These are phyloP conservation scores for Rhododendron ovatum DNA, from an alignment of 148 eudicot species.

Conservation along the genomic window DNA sequence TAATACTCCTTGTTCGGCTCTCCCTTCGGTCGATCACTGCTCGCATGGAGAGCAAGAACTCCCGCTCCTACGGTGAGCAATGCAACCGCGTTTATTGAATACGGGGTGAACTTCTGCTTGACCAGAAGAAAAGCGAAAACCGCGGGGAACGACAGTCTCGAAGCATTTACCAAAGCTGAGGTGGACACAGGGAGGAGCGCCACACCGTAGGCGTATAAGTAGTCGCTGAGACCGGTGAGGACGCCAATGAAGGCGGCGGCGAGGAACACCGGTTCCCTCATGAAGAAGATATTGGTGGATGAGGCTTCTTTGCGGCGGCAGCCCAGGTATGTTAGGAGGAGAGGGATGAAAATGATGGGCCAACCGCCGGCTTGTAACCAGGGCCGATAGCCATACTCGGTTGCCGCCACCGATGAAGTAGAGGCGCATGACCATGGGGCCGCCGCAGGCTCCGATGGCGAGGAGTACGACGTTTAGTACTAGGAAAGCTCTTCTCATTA, in stretches of 20 bases:
- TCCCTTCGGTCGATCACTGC: conserved; percentile 39
- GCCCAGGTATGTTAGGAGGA: conserved; percentile 23
- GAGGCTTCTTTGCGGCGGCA: conserved; percentile 12
- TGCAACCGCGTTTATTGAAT: conserved; percentile 49
- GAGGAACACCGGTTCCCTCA: conserved; percentile 16
- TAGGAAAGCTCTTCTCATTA: not conserved
- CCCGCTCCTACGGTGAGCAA: conserved; percentile 52
- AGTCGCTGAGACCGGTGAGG: conserved; percentile 52
- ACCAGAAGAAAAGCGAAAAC: conserved; percentile 52
- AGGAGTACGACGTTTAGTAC: not conserved
- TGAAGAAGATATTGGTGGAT: conserved; percentile 23
- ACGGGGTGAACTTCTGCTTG: conserved; percentile 52
- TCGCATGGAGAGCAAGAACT: conserved; percentile 48
- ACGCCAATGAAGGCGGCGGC: conserved; percentile 28
- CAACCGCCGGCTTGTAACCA: not conserved
- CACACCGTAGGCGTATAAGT: conserved; percentile 52
- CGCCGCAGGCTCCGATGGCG: not conserved
- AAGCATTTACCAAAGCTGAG: conserved; percentile 43
- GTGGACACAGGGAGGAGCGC: conserved; percentile 64
- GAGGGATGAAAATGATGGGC: not conserved
- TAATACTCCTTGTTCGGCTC: conserved; percentile 33
- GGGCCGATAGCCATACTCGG: not conserved
- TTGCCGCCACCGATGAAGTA: not conserved
- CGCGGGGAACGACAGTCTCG: conserved; percentile 57
- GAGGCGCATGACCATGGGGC: not conserved